Base-by-base conservation (phyloP, 306 rosid species). In the Pterocarpus santalinus region DNA sequence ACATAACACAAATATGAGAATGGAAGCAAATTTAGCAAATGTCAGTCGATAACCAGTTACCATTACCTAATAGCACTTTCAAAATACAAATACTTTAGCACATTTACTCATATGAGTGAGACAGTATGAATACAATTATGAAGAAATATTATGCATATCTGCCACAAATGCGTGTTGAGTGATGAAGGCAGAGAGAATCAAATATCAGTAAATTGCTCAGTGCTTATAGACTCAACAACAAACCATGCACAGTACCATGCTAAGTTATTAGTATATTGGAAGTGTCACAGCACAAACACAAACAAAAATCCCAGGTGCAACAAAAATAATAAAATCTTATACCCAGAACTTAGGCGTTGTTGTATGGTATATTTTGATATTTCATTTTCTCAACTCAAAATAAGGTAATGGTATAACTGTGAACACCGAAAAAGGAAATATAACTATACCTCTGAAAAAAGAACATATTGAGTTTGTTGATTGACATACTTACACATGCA, bases 21-120 rank as follows among this genome's bases (percentile, higher is more conserved):
- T 52, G 46, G 72, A 41, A 85, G 75, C 43, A 64, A 65, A 46
- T 7, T 57, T 44, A 56, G 28, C 15, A 73, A 44, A 65, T 22
- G 16, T 17, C 3, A 60, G 66, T 16, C 38, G 72, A 56, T 41
- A 14, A 72, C 58, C 38, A 65, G 44, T 56, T 65, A 73, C 13
- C 10, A 36, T 56, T 69, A 55, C 9, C 55, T 5, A 77, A 60
- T 77, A 64, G 35, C 65, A 65, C 8, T 16, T 68, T 4, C 72
- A 72, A 65, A 66, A 65, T 43, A 65, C 30, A 64, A 43, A 68
- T n/a, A 72, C n/a, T 13, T 53, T 5, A 34, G 56, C 22, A 71
- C 5, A 47, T 56, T 61, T 65, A 52, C 41, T 22, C 3, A 32
- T 13, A 35, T 16, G 61, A 41, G 49, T 61, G 69, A 55, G 35